Percentiles rank a stretch among this genome's conserved stretches.
Evolutionary conservation across 2,329 filamentous ascomycete genomes (phyloP).

Genomic region (Cercospora sp.): DNA sequence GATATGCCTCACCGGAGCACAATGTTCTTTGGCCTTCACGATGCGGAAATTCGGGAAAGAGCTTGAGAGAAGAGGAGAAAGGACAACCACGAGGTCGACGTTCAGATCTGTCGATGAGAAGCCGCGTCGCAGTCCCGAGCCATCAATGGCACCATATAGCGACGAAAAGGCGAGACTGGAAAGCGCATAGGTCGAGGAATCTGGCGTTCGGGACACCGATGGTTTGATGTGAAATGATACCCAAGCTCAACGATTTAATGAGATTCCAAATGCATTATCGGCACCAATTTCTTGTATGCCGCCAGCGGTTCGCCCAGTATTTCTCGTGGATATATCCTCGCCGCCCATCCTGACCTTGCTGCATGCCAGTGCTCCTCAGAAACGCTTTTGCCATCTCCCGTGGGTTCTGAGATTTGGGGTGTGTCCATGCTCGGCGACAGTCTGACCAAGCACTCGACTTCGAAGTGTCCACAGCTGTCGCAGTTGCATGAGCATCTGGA

Average conservation of each 20-base stretch:
- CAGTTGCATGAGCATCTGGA: constrained; percentile 25
- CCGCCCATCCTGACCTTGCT: constrained; percentile 9
- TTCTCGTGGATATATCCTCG: constrained; percentile 18
- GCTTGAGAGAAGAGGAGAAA: constrained; percentile 11
- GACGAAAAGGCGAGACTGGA: constrained; percentile 19
- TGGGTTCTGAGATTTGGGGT: constrained; percentile 15
- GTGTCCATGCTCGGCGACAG: constrained; percentile 18
- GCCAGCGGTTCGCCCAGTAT: constrained; percentile 17
- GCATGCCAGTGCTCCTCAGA: constrained; percentile 24
- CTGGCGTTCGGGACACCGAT: not conserved
- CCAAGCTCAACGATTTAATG: constrained; percentile 10
- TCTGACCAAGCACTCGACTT: constrained; percentile 25
- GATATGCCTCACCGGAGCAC: constrained; percentile 23
- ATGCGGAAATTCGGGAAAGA: constrained; percentile 25
- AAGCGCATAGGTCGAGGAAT: constrained; percentile 2
- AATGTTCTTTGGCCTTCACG: constrained; percentile 26
- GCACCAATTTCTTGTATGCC: constrained; percentile 20
- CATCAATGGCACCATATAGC: not conserved
- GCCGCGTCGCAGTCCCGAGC: constrained; percentile 17
- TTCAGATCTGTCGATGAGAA: constrained; percentile 4
- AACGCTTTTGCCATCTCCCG: constrained; percentile 18
- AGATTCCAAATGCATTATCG: constrained; percentile 18
- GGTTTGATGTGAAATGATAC: constrained; percentile 17
- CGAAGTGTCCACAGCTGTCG: constrained; percentile 27
- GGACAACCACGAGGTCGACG: not conserved